A percentile compares a stretch with the other conserved stretches of the same genome.
Conservation (phyloP, 2,329 filamentous ascomycete species). For the Cladosporium sp. region DNA sequence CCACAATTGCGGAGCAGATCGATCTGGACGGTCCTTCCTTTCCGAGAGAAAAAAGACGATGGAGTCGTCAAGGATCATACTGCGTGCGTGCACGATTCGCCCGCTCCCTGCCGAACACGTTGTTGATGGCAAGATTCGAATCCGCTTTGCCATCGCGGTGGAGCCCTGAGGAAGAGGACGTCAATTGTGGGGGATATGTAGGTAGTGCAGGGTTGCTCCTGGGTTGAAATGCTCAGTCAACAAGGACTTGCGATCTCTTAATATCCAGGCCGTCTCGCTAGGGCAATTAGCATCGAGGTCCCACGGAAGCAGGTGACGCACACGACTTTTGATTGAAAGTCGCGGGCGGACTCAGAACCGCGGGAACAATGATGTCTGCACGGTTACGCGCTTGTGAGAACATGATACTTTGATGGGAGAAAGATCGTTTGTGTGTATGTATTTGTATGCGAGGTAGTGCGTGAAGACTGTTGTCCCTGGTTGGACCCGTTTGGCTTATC, state of each 20-base stretch:
- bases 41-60: background rate
- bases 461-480: background rate
- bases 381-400: background rate
- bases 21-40: background rate
- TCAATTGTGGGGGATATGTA: background rate
- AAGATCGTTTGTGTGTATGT: background rate
- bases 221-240: background rate
- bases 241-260: background rate
- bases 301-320: slow-evolving; percentile 14
- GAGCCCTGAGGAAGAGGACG: background rate
- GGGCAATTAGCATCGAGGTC: background rate
- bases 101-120: background rate
- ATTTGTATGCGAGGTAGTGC: background rate
- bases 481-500: background rate
- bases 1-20: background rate
- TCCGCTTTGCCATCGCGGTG: background rate
- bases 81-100: background rate
- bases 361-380: background rate
- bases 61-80: background rate
- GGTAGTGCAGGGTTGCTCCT: background rate
- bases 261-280: slow-evolving; percentile 7
- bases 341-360: slow-evolving; percentile 4
- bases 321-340: slow-evolving; percentile 7
- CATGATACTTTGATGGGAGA: background rate
- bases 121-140: background rate